Conservation (phyloP, 805 yeast species). For the Ogataea angusta region DNA sequence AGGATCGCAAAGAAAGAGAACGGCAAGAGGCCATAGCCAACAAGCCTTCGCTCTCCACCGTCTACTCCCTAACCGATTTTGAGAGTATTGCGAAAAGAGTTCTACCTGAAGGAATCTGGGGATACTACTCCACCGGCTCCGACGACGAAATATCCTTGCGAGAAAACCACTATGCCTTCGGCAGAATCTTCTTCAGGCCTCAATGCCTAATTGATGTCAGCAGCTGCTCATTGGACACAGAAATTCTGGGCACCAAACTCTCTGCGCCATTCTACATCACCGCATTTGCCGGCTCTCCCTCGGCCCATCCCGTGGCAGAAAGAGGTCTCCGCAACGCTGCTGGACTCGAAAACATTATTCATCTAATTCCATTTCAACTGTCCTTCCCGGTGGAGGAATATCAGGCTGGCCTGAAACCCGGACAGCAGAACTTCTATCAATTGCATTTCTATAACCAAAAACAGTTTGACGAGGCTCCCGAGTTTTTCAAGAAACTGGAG, state of each 20-base stretch:
- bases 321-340: slow-evolving; percentile 71
- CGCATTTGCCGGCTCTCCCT: slow-evolving; percentile 84
- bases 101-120: slow-evolving; percentile 76
- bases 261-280: slow-evolving; percentile 81
- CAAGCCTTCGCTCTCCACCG: slow-evolving; percentile 66
- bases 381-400: slow-evolving; percentile 82
- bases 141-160: slow-evolving; percentile 88
- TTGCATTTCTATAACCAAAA: slow-evolving; percentile 64
- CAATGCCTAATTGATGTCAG: slow-evolving; percentile 71
- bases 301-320: slow-evolving; percentile 91
- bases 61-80: slow-evolving; percentile 78
- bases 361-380: slow-evolving; percentile 86
- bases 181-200: slow-evolving; percentile 84
- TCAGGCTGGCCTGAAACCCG: slow-evolving; percentile 53
- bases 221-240: slow-evolving; percentile 56
- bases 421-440: slow-evolving; percentile 80
- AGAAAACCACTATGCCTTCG: slow-evolving; percentile 86
- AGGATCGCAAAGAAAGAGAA: slow-evolving; percentile 34
- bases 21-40: slow-evolving; percentile 39
- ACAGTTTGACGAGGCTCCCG: slow-evolving; percentile 54
- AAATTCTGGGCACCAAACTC: slow-evolving; percentile 63
- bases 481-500: slow-evolving; percentile 22
- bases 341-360: slow-evolving; percentile 61
- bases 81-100: slow-evolving; percentile 80
- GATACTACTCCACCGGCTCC: slow-evolving; percentile 84